Conservation (phyloP, 306 rosid genomes). For the Aeschynomene evenia region DNA sequence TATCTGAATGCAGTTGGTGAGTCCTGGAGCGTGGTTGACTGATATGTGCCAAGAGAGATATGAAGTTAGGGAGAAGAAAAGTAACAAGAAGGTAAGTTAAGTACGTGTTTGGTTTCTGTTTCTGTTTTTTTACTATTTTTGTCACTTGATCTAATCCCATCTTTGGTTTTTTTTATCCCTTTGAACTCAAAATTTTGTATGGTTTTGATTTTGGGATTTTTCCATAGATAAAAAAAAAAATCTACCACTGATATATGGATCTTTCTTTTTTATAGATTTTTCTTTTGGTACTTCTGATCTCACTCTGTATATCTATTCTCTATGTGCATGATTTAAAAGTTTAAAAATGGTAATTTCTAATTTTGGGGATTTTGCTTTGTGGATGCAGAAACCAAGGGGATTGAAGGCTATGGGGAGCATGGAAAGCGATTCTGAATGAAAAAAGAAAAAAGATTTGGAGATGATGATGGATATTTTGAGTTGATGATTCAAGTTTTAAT, state of each 20-base stretch:
- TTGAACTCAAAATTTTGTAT: too few relatives aligned
- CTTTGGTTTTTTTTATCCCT: not conserved
- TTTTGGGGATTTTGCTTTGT: not conserved
- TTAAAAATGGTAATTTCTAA: not conserved
- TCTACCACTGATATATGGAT: not conserved
- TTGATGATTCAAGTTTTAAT: constrained; percentile 32
- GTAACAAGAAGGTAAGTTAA: constrained; percentile 78
- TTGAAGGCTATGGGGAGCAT: constrained; percentile 82
- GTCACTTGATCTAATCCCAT: not conserved
- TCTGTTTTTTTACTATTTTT: not conserved
- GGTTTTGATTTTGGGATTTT: not conserved
- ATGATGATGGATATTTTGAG: constrained; percentile 30
- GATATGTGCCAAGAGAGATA: constrained; percentile 93
- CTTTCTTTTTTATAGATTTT: not conserved
- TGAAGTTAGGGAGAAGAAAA: constrained; percentile 87
- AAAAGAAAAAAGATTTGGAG: not conserved
- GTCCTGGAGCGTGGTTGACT: constrained; percentile 88
- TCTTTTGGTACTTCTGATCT: not conserved
- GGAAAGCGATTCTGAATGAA: constrained; percentile 75
- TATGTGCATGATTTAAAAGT: not conserved
- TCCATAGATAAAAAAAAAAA: not conserved
- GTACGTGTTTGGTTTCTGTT: constrained; percentile 21
- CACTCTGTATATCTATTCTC: too few relatives aligned
- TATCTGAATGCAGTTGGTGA: constrained; percentile 56
- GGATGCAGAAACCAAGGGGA: constrained; percentile 72